phyloP scores from a whole-genome alignment of 345 rosid genomes.

The Moricandia moricandioides region DNA sequence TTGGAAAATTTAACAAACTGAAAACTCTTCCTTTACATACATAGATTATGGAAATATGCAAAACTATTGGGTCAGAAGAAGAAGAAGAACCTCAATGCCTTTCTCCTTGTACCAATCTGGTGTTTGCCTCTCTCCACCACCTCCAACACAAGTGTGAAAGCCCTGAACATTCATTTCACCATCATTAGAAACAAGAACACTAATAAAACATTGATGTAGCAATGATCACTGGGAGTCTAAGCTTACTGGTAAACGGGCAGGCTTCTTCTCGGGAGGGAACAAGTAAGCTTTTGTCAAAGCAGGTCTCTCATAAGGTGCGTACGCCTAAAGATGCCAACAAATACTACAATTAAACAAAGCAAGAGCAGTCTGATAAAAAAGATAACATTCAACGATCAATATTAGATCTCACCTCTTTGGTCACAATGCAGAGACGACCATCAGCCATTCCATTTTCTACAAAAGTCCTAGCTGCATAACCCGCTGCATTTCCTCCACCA shows the following conservation, averaged over 20 bases:
- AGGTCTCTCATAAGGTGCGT: conserved; percentile 95
- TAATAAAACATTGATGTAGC: background rate
- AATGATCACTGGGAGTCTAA: background rate
- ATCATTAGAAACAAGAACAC: background rate
- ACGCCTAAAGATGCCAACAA: conserved; percentile 47
- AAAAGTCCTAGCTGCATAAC: conserved; percentile 89
- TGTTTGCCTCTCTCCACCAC: conserved; percentile 94
- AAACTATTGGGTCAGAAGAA: conserved; percentile 10
- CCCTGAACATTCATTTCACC: conserved; percentile 48
- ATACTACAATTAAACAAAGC: background rate
- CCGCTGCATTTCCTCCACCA: conserved; percentile 99
- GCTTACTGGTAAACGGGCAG: conserved; percentile 90
- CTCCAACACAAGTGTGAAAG: conserved; percentile 97
- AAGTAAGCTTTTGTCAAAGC: conserved; percentile 92
- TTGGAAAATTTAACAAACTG: background rate
- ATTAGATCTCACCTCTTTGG: conserved; percentile 63
- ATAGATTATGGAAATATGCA: background rate
- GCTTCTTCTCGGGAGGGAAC: conserved; percentile 89
- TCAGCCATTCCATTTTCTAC: conserved; percentile 96
- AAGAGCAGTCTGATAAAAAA: background rate
- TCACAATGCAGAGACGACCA: conserved; percentile 83
- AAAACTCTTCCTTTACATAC: background rate
- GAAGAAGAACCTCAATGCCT: conserved; percentile 85
- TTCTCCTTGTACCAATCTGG: conserved; percentile 95
- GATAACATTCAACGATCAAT: background rate